Percentiles rank a stretch among this genome's conserved stretches.
These are phyloP conservation scores for Cyberlindnera maclurae DNA, from an alignment of 805 yeast species.

Conservation along the genomic window DNA sequence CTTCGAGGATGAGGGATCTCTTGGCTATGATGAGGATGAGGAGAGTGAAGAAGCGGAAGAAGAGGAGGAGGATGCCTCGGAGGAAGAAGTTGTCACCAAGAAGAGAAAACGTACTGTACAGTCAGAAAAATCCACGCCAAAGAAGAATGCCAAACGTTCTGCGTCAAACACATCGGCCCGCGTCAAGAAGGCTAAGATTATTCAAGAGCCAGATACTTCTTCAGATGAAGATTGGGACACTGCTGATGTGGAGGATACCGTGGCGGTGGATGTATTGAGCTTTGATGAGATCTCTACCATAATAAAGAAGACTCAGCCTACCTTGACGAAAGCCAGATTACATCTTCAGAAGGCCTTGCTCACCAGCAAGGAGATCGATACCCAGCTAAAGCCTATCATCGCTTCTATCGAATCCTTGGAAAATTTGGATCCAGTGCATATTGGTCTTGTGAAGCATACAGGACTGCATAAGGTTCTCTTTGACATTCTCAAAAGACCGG, in stretches of 20 bases:
- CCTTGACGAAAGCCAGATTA: constrained; percentile 24
- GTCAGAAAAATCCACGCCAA: constrained; percentile 8
- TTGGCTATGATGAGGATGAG: constrained; percentile 23
- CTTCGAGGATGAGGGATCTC: constrained; percentile 16
- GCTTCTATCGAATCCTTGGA: constrained; percentile 21
- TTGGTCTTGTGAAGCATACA: constrained; percentile 25
- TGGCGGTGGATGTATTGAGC: constrained; percentile 14
- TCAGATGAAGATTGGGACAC: constrained; percentile 23
- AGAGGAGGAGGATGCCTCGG: constrained; percentile 23
- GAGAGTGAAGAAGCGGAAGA: constrained; percentile 23
- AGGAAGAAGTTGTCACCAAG: constrained; percentile 8
- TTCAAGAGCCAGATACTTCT: constrained; percentile 19
- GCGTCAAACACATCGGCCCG: constrained; percentile 4
- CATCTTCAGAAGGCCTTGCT: constrained; percentile 18
- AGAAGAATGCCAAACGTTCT: constrained; percentile 5
- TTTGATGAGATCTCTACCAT: constrained; percentile 10
- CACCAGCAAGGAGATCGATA: constrained; percentile 11
- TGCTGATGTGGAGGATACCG: constrained; percentile 14
- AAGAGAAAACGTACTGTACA: constrained; percentile 10
- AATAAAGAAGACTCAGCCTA: constrained; percentile 15
- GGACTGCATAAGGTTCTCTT: constrained; percentile 28
- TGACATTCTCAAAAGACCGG: constrained; percentile 31
- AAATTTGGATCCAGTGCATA: constrained; percentile 19
- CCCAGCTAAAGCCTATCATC: constrained; percentile 15
- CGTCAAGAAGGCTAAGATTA: constrained; percentile 5